These are phyloP conservation scores for Parmelia sp. DNA, from an alignment of 495 filamentous ascomycete genomes.

Conservation along the genomic window DNA sequence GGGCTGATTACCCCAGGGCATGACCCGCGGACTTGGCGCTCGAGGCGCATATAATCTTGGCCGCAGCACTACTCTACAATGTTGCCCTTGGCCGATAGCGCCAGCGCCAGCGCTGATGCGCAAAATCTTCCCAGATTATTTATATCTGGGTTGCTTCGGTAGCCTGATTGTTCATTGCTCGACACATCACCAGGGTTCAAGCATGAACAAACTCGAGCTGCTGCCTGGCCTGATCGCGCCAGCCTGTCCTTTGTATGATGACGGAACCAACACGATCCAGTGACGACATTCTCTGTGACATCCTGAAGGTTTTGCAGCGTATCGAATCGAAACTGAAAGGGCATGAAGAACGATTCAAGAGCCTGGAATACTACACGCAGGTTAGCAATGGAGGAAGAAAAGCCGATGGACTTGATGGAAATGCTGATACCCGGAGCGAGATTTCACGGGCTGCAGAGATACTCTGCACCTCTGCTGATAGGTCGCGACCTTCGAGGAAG, in stretches of 20 bases:
- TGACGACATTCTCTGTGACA: conserved; percentile 15
- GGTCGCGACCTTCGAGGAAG: conserved; percentile 8
- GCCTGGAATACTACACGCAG: conserved; percentile 16
- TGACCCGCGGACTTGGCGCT: too few relatives aligned
- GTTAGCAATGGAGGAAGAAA: neutral
- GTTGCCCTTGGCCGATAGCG: neutral
- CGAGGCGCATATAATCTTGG: too few relatives aligned
- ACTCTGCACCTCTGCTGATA: neutral
- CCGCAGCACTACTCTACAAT: too few relatives aligned
- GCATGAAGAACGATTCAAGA: conserved; percentile 21
- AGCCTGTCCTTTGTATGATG: neutral
- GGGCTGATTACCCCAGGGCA: too few relatives aligned
- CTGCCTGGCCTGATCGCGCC: neutral
- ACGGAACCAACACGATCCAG: neutral
- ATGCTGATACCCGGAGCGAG: conserved; percentile 1
- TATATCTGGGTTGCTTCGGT: neutral
- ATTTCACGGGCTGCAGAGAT: conserved; percentile 6
- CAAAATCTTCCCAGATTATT: neutral
- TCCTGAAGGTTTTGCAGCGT: conserved; percentile 22
- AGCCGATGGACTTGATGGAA: neutral
- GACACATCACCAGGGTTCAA: too few relatives aligned
- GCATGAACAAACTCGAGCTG: neutral
- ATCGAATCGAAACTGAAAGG: conserved; percentile 24
- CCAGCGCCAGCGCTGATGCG: neutral
- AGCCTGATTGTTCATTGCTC: neutral